A percentile compares a stretch with the other conserved stretches of the same genome.
Conservation (phyloP, 257 asterid genomes). For the Anisodus tanguticus region DNA sequence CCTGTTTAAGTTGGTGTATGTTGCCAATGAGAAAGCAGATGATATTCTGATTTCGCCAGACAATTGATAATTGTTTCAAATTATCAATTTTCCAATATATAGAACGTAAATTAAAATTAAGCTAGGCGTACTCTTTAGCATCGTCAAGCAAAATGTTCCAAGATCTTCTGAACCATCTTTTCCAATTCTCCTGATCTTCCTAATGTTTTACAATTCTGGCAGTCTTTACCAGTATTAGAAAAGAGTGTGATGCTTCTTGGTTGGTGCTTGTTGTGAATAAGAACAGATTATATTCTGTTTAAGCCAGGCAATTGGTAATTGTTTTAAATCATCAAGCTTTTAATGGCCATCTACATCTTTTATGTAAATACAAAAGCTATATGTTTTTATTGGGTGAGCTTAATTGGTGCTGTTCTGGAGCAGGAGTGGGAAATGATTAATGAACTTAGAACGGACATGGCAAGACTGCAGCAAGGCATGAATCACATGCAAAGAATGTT, state of each 20-base stretch:
- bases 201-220: background rate
- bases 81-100: background rate
- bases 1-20: background rate
- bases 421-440: constrained; percentile 89
- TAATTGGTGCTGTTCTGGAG: constrained; percentile 25
- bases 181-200: background rate
- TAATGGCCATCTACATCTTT: background rate
- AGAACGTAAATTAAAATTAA: background rate
- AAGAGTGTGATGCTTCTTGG: background rate
- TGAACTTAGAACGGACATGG: constrained; percentile 81
- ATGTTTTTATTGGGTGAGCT: background rate
- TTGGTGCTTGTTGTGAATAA: constrained; percentile 17
- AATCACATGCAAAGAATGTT: constrained; percentile 95
- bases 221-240: constrained; percentile 5
- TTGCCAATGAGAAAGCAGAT: constrained; percentile 5
- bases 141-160: background rate
- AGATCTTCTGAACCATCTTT: background rate
- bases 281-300: background rate
- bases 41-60: constrained; percentile 5
- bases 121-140: background rate
- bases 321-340: background rate
- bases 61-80: constrained; percentile 4
- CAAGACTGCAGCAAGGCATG: constrained; percentile 93
- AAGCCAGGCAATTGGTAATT: background rate
- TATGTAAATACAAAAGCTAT: background rate